phyloP scores from a whole-genome alignment of 2,329 filamentous ascomycete species.

The Myotisia sp. region DNA sequence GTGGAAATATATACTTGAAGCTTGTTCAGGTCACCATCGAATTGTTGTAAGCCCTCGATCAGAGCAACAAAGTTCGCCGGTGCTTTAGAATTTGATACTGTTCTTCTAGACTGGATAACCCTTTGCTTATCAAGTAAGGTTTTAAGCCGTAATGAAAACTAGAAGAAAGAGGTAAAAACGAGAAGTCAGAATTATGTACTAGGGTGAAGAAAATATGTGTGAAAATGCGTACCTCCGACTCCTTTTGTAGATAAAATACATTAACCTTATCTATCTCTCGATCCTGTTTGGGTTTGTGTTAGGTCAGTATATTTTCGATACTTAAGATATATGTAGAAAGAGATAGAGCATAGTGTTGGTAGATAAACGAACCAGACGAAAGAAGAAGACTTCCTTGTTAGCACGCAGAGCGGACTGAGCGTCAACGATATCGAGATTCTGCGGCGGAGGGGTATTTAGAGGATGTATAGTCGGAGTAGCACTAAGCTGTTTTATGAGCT shows the following conservation, averaged over 20 bases:
- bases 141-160: constrained; percentile 87
- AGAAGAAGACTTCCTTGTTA: constrained; percentile 98
- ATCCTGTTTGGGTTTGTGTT: too few species aligned
- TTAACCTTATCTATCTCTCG: constrained; percentile 98
- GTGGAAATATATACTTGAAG: constrained; percentile 44
- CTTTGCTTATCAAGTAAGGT: constrained; percentile 92
- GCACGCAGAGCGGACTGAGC: constrained; percentile 84
- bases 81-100: constrained; percentile 64
- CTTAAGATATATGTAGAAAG: not conserved
- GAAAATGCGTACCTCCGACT: constrained; percentile 60
- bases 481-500: constrained; percentile 98
- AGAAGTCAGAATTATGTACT: not conserved
- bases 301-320: not conserved
- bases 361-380: constrained; percentile 69
- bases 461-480: constrained; percentile 73
- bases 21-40: constrained; percentile 92
- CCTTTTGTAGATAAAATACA: constrained; percentile 92
- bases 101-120: constrained; percentile 64
- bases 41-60: constrained; percentile 94
- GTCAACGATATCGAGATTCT: constrained; percentile 41
- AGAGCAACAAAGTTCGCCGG: constrained; percentile 90
- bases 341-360: not conserved
- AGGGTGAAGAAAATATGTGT: constrained; percentile 1
- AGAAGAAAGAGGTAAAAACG: constrained; percentile 6
- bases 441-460: constrained; percentile 44